Base-by-base conservation (phyloP, 176 grass and related monocot species). In the Stipa capillata region DNA sequence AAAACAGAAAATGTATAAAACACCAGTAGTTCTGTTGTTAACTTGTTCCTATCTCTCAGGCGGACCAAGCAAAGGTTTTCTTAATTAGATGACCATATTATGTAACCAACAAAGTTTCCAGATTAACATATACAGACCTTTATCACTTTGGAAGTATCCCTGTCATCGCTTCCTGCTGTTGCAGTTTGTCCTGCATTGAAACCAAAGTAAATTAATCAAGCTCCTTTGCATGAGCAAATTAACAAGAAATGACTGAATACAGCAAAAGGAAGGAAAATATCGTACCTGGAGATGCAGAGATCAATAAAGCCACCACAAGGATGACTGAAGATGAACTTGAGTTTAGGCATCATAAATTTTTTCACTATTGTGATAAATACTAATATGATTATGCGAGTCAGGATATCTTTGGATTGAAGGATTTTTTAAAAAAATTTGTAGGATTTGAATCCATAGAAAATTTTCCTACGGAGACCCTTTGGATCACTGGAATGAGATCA, bases 201-300 rank as follows among this genome's bases (percentile, higher is more conserved):
- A n/a, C 27, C 29, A 50, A 34, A 82, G n/a, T 0, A 14, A 76
- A 66, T 33, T 3, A 28, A 28, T 0, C n/a, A 13, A 36, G 20
- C 31, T 2, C 2, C 9, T 9, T 1, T 9, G 17, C 17, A 20
- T 2, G 31, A 16, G 59, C 34, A 17, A 35, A 63, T 17, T n/a
- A 34, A 65, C 37, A 5, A 51, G 5, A n/a, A 72, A n/a, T n/a
- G n/a, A n/a, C n/a, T n/a, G n/a, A n/a, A n/a, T n/a, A 10, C 0
- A 14, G 4, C 7, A 39, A n/a, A n/a, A 34, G 11, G 31, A 37
- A 71, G 51, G 39, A 25, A 16, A 74, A 14, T 17, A 18, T 0
- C 53, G 36, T 72, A 85, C 91, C 77, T 76, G 82, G 71, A 72
- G 73, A 66, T n/a, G 74, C 57, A 27, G 57, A 61, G 35, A 80